phyloP scores from a whole-genome alignment of 176 grass and related monocot genomes.

The Triticum timopheevii region DNA sequence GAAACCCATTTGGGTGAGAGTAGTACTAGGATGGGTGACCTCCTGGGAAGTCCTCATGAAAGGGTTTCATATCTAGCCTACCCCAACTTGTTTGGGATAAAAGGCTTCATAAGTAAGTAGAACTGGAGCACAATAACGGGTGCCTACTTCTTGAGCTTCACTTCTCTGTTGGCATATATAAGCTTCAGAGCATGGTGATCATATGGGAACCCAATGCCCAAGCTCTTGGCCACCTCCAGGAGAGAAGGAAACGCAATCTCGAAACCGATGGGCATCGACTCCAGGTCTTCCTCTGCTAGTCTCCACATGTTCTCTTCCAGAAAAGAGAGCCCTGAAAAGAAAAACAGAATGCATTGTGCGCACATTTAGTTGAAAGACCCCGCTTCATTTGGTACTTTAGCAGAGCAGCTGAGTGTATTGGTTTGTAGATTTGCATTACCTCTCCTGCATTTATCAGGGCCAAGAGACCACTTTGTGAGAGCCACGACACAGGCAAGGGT shows the following conservation, averaged over 20 bases:
- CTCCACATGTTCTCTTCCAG: slow-evolving; percentile 76
- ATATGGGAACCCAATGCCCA: slow-evolving; percentile 59
- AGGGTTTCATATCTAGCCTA: no score
- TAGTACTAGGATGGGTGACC: no score
- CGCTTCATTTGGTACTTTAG: neutral
- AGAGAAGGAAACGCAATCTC: slow-evolving; percentile 93
- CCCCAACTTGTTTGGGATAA: no score
- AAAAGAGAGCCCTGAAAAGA: slow-evolving; percentile 50
- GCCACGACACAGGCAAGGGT: slow-evolving; percentile 53
- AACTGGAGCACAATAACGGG: neutral
- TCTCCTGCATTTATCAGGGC: slow-evolving; percentile 36
- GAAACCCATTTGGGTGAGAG: no score
- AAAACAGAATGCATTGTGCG: neutral
- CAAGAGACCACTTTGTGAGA: slow-evolving; percentile 62
- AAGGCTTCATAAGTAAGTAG: no score
- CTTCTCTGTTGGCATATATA: slow-evolving; percentile 57
- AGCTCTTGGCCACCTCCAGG: slow-evolving; percentile 52
- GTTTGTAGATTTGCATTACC: slow-evolving; percentile 28
- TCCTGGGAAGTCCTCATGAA: no score
- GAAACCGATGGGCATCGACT: slow-evolving; percentile 93
- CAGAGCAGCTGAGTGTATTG: neutral
- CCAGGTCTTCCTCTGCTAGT: slow-evolving; percentile 59
- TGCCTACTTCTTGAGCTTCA: slow-evolving; percentile 79
- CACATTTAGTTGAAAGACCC: neutral
- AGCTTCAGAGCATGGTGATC: slow-evolving; percentile 48